A percentile compares a stretch with the other conserved stretches of the same genome.
These are phyloP conservation scores for Thalassiosira hispida DNA, from an alignment of 352 stramenopile species.

Conservation along the genomic window DNA sequence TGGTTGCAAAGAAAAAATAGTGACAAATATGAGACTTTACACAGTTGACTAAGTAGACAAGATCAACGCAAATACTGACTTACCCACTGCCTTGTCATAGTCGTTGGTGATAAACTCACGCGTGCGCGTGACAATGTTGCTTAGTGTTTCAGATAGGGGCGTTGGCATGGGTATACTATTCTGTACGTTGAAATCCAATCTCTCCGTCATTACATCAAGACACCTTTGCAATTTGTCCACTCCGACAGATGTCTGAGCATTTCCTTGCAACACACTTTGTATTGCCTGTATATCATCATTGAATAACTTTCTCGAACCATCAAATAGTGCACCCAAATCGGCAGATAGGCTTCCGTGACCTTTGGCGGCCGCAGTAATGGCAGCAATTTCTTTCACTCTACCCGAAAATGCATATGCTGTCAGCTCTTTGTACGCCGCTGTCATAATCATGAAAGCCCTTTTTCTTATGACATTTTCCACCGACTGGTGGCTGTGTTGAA, in stretches of 20 bases:
- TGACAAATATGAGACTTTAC: neutral
- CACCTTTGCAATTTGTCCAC: conserved; percentile 84
- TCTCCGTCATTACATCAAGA: conserved; percentile 89
- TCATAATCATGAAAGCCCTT: conserved; percentile 90
- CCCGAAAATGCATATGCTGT: conserved; percentile 84
- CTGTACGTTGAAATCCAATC: conserved; percentile 90
- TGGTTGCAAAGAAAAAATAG: no score
- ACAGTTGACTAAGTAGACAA: neutral
- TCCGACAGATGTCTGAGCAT: conserved; percentile 69
- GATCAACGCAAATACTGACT: conserved; percentile 11
- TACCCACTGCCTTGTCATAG: conserved; percentile 83
- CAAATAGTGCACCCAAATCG: conserved; percentile 74
- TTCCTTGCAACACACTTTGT: conserved; percentile 75
- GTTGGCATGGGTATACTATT: conserved; percentile 87
- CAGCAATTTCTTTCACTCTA: conserved; percentile 83
- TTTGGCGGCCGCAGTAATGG: conserved; percentile 61
- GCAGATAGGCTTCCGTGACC: conserved; percentile 67
- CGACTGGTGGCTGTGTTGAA: conserved; percentile 86
- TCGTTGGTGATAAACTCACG: conserved; percentile 86
- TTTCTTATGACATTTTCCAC: conserved; percentile 97
- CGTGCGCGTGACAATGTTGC: conserved; percentile 83
- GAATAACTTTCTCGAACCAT: conserved; percentile 77
- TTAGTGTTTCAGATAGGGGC: conserved; percentile 86
- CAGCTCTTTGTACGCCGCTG: conserved; percentile 83
- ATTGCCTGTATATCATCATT: conserved; percentile 84